Base-by-base conservation (phyloP, 148 eudicot species). In the Euryodendron excelsum region DNA sequence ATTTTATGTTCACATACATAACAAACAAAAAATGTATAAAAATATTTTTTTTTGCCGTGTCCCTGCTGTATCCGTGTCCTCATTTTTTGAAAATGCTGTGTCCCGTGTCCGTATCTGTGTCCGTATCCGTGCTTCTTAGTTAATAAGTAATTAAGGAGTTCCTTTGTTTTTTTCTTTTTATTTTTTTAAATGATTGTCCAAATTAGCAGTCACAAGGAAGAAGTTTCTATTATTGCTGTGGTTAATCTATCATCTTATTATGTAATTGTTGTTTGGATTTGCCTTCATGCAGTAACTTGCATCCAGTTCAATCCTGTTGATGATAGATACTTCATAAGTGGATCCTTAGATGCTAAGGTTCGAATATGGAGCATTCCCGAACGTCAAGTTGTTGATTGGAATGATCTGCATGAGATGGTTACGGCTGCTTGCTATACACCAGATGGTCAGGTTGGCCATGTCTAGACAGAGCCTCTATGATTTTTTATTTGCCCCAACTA, bases 361-460 rank as follows among this genome's bases (percentile, higher is more conserved):
- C 94, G 98, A 73, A 92, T 94, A 82, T 94, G 98, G 98, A 94
- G 93, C 88, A 90, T 94, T 78, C 94, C 97, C 79, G 97, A 94
- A 71, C 92, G 86, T 39, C 92, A 87, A 87, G 98, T 94, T 83
- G 95, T 94, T 81, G 97, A 94, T 78, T 94, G 98, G 98, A 88
- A 80, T 83, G 98, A 94, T 84, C 87, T 94, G 78, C 97, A 92
- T 81, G 98, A 94, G 83, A 94, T 94, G 98, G 98, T 94, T 79
- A 94, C 98, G 86, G 94, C 98, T 77, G 98, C 98, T 78, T 94
- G 97, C 74, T 94, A 94, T 71, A 94, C 95, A 45, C 98, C 97
- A 13, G 98, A 94, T 87, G 98, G 97, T 78, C 94, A 94, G 98
- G 98, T 94, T 73, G 68, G 82, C 47, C 59, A 41, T 78, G 21